A percentile compares a stretch with the other conserved stretches of the same genome.
phyloP scores from a whole-genome alignment of 2,329 filamentous ascomycete species.

The Clonostachys rhizophaga region DNA sequence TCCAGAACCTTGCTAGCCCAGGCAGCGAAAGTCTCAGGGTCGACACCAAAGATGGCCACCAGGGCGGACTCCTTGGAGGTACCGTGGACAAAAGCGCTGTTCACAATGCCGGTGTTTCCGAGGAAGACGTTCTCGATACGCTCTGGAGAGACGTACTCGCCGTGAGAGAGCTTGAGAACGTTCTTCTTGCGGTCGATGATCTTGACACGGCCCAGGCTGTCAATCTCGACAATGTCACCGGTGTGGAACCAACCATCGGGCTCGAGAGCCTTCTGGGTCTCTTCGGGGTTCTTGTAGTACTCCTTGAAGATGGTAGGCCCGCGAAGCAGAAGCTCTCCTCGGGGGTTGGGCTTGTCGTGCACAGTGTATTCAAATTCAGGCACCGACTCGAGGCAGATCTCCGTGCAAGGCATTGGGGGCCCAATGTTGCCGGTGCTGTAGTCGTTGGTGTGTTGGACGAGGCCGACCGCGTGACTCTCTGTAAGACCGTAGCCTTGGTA shows the following conservation, averaged over 20 bases:
- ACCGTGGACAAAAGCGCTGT: constrained; percentile 85
- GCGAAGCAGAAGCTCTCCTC: constrained; percentile 83
- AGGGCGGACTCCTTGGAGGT: constrained; percentile 77
- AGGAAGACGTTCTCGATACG: constrained; percentile 94
- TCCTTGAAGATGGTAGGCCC: constrained; percentile 77
- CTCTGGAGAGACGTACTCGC: constrained; percentile 97
- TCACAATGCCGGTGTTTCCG: constrained; percentile 72
- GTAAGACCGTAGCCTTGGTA: constrained; percentile 91
- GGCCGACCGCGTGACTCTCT: constrained; percentile 78
- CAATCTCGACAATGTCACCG: constrained; percentile 84
- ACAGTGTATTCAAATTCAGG: constrained; percentile 92
- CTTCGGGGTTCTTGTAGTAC: constrained; percentile 87
- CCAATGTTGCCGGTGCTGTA: constrained; percentile 79
- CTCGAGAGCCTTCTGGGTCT: constrained; percentile 79
- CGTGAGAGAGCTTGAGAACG: constrained; percentile 95
- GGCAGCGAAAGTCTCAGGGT: constrained; percentile 76
- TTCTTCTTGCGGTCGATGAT: constrained; percentile 99
- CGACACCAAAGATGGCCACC: constrained; percentile 83
- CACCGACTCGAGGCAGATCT: constrained; percentile 79
- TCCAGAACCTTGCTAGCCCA: constrained; percentile 77
- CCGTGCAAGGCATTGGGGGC: constrained; percentile 58
- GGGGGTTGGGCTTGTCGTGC: constrained; percentile 82
- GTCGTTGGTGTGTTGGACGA: constrained; percentile 67
- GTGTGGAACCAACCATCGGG: constrained; percentile 96
- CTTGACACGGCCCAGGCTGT: constrained; percentile 79